A percentile compares a stretch with the other conserved stretches of the same genome.
Conservation (phyloP, 2,329 filamentous ascomycete species). For the Penicillium carneum region DNA sequence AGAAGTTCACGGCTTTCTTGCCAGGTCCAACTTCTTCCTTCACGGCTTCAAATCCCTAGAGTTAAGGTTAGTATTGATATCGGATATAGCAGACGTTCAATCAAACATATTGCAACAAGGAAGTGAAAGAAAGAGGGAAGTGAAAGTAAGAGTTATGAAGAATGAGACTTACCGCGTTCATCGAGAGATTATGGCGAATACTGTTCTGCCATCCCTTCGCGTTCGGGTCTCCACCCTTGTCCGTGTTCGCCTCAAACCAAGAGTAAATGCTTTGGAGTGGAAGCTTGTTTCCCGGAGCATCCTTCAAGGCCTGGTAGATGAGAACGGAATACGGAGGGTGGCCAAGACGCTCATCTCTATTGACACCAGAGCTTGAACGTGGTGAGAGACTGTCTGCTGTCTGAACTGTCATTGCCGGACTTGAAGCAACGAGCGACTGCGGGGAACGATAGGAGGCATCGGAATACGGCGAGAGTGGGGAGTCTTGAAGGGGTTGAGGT, state of each 20-base stretch:
- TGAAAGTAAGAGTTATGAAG: not conserved
- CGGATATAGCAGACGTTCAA: not conserved
- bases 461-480: constrained; percentile 33
- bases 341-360: constrained; percentile 41
- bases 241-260: constrained; percentile 85
- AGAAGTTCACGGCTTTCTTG: constrained; percentile 72
- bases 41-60: constrained; percentile 60
- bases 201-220: constrained; percentile 90
- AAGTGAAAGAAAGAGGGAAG: constrained; percentile 16
- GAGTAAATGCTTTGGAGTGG: constrained; percentile 85
- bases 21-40: constrained; percentile 57
- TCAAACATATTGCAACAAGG: constrained; percentile 19
- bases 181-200: constrained; percentile 92
- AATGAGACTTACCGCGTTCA: constrained; percentile 75
- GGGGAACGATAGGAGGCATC: constrained; percentile 36
- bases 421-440: constrained; percentile 19
- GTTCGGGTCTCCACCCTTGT: constrained; percentile 69
- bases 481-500: constrained; percentile 16
- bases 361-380: constrained; percentile 25
- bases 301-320: constrained; percentile 77
- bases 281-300: constrained; percentile 71
- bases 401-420: constrained; percentile 13
- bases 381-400: constrained; percentile 36
- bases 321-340: constrained; percentile 81
- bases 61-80: constrained; percentile 1